A percentile compares a stretch with the other conserved stretches of the same genome.
phyloP scores from a whole-genome alignment of 1,284 basidiomycete species.

The Tylopilus sp. region DNA sequence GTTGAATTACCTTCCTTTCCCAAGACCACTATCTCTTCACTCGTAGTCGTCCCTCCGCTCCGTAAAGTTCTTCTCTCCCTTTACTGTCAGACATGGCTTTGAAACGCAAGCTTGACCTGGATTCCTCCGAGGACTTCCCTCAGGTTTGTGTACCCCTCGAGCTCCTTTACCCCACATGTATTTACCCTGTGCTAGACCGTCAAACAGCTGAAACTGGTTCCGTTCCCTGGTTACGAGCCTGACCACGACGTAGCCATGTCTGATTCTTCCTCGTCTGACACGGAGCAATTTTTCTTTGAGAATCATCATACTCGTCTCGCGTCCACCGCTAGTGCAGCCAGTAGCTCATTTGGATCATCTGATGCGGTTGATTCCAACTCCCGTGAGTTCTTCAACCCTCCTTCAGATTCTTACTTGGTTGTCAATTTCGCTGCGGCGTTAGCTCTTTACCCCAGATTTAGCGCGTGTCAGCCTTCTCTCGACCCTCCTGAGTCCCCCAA shows the following conservation, averaged over 20 bases:
- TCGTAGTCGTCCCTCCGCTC: constrained; percentile 15
- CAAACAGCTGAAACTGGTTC: constrained; percentile 69
- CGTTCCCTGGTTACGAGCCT: constrained; percentile 59
- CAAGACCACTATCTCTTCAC: constrained; percentile 22
- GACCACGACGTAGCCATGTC: constrained; percentile 69
- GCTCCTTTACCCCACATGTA: constrained; percentile 19
- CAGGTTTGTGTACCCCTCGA: constrained; percentile 35
- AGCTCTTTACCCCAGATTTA: constrained; percentile 63
- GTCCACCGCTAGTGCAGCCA: constrained; percentile 58
- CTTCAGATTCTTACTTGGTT: background rate
- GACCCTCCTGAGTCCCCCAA: constrained; percentile 41
- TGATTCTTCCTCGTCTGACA: constrained; percentile 49
- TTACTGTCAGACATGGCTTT: constrained; percentile 48
- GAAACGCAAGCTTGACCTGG: constrained; percentile 69
- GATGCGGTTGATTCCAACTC: constrained; percentile 36
- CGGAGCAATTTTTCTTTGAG: constrained; percentile 49
- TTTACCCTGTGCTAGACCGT: constrained; percentile 39
- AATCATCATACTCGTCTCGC: constrained; percentile 60
- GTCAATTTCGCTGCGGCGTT: background rate
- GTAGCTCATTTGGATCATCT: constrained; percentile 44
- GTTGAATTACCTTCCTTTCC: constrained; percentile 20
- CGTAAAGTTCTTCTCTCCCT: constrained; percentile 19
- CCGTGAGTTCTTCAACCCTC: constrained; percentile 30
- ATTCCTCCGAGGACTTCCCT: constrained; percentile 49
- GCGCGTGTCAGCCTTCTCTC: constrained; percentile 55